Conservation (phyloP, 75 land plant genomes). For the Picea glauca region DNA sequence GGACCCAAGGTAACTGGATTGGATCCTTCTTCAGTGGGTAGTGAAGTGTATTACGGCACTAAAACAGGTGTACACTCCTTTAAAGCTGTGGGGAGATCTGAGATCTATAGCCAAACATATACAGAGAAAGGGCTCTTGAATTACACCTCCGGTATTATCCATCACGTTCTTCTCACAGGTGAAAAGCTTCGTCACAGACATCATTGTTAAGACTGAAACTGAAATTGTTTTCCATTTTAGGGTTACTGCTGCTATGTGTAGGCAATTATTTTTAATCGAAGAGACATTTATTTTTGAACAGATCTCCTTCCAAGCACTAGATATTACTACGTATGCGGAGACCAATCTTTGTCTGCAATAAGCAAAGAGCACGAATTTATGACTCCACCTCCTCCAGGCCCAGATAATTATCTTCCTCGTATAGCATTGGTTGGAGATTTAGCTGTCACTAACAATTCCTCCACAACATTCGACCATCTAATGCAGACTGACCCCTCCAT, state of each 20-base stretch:
- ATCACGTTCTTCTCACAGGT: conserved; percentile 43
- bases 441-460: conserved; percentile 85
- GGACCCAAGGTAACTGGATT: conserved; percentile 28
- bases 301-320: conserved; percentile 60
- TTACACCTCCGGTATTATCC: conserved; percentile 50
- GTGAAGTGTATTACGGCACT: conserved; percentile 37
- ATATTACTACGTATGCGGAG: conserved; percentile 82
- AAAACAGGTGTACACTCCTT: conserved; percentile 12
- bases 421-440: conserved; percentile 86
- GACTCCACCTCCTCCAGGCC: conserved; percentile 49
- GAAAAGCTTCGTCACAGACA: too few species aligned
- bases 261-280: too few species aligned
- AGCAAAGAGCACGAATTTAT: conserved; percentile 65
- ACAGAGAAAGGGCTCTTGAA: conserved; percentile 35
- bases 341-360: conserved; percentile 52
- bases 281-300: neutral
- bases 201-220: too few species aligned
- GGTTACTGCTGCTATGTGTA: too few species aligned
- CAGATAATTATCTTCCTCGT: conserved; percentile 46
- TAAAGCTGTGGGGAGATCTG: conserved; percentile 18
- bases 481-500: conserved; percentile 62
- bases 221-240: too few species aligned
- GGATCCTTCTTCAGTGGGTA: conserved; percentile 31
- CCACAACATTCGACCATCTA: conserved; percentile 73
- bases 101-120: conserved; percentile 37